Conservation (phyloP, 2,329 filamentous ascomycete species). For the Alternaria hordeiaustralica region DNA sequence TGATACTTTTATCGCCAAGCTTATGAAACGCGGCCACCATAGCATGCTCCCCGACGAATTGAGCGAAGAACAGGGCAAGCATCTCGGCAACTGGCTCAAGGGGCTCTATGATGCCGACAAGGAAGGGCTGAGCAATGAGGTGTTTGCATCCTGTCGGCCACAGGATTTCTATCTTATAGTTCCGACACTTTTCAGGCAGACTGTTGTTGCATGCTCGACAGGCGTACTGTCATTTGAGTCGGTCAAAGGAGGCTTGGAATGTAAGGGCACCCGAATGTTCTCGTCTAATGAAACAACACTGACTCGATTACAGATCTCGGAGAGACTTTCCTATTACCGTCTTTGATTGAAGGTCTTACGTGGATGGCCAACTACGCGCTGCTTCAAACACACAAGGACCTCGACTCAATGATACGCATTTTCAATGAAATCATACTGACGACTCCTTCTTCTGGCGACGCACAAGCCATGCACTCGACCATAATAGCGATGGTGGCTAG, state of each 20-base stretch:
- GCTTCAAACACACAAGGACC: conserved; percentile 67
- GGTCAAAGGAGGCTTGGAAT: conserved; percentile 78
- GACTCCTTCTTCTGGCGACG: conserved; percentile 73
- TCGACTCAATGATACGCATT: conserved; percentile 73
- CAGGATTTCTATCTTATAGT: conserved; percentile 83
- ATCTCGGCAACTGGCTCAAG: conserved; percentile 76
- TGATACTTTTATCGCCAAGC: conserved; percentile 72
- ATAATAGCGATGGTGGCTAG: conserved; percentile 75
- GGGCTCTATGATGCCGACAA: conserved; percentile 72
- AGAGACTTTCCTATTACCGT: conserved; percentile 80
- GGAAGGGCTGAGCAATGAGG: conserved; percentile 78
- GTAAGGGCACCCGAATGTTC: conserved; percentile 52
- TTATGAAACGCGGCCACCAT: conserved; percentile 67
- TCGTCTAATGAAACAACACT: background rate
- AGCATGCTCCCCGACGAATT: conserved; percentile 66
- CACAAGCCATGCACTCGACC: conserved; percentile 71
- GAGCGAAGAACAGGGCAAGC: conserved; percentile 68
- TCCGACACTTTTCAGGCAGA: conserved; percentile 78
- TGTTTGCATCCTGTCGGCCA: conserved; percentile 81
- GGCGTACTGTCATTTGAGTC: conserved; percentile 71
- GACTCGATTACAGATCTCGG: conserved; percentile 65
- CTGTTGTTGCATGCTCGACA: conserved; percentile 71
- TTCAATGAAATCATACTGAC: conserved; percentile 75
- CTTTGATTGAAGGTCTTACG: conserved; percentile 73
- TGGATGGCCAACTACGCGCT: conserved; percentile 76